Evolutionary conservation across 176 grass and related monocot species (phyloP), one percentile per base, ranked within the genome.

Genomic region (Triticum monococcum): DNA sequence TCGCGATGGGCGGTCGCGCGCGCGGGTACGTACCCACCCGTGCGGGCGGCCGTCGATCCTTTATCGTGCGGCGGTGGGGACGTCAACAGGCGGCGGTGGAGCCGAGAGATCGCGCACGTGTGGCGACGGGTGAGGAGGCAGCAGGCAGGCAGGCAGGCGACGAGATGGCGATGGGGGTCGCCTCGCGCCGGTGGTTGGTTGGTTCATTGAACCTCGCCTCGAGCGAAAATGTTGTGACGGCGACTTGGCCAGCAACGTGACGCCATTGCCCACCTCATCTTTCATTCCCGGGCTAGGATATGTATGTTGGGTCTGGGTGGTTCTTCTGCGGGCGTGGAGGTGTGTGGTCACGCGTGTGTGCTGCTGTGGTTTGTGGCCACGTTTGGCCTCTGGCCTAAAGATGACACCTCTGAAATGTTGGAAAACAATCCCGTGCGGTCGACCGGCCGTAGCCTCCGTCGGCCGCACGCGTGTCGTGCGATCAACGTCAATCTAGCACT

Each of bases 241-340:
- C 48, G n/a, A 20, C 18, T 26, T 0, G 6, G 22, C 26, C 74
- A 22, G 9, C 46, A 7, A 30, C 1, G 20, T 75, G 77, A 35
- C 18, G 82, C 75, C 87, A 89, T 4, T 24, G 82, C 76, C 77
- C 82, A 89, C 82, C 4, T 89, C 87, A 84, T 50, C 66, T 25
- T 38, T 6, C 17, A 3, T 0, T 1, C 1, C 46, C 0, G 0
- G 22, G 4, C 4, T 22, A 8, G 28, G 28, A 54, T 7, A 54
- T 54, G 6, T 18, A 4, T 78, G 3, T 7, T 11, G 46, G 14
- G 20, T 20, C 5, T 45, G 54, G 10, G 67, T n/a, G 69, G 36
- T 75, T 84, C 82, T 74, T 46, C 54, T 84, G 23, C 35, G 3
- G 54, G 54, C 54, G 13, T 4, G 35, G 0, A 22, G 5, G 0